Evolutionary conservation across 441 rosid genomes (phyloP).

Genomic region (Euphorbia celastroides): DNA sequence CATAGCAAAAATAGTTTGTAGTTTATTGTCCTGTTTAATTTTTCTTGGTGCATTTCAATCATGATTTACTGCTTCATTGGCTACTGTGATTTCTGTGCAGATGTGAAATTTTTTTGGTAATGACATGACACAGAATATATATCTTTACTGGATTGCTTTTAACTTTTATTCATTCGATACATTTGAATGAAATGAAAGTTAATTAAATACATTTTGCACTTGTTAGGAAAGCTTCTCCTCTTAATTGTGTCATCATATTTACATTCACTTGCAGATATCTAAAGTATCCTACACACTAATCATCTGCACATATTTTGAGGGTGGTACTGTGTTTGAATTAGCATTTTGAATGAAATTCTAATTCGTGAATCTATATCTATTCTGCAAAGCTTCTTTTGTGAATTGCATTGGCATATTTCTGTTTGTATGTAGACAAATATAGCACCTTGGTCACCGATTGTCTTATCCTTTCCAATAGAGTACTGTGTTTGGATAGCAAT

Average conservation of each 20-base stretch:
- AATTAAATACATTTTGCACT: not conserved
- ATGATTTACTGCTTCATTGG: not conserved
- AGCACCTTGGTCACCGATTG: no score
- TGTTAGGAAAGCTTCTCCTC: no score
- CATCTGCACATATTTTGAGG: no score
- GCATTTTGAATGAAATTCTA: no score
- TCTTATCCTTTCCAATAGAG: no score
- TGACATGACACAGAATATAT: not conserved
- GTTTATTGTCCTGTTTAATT: not conserved
- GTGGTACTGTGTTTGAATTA: no score
- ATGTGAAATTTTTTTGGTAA: not conserved
- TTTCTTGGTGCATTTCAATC: not conserved
- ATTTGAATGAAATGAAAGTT: not conserved
- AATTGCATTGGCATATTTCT: no score
- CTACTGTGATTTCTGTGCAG: slow-evolving; percentile 3
- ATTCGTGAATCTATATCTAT: not conserved
- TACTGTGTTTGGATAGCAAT: no score
- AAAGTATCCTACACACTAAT: no score
- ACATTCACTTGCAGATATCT: no score
- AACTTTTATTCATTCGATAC: not conserved
- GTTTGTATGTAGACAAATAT: no score
- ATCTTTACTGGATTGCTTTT: not conserved
- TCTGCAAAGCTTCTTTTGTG: not conserved
- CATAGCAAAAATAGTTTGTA: not conserved
- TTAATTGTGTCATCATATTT: no score